phyloP scores from a whole-genome alignment of 2,329 filamentous ascomycete species.

The Paramyrothecium roridum region DNA sequence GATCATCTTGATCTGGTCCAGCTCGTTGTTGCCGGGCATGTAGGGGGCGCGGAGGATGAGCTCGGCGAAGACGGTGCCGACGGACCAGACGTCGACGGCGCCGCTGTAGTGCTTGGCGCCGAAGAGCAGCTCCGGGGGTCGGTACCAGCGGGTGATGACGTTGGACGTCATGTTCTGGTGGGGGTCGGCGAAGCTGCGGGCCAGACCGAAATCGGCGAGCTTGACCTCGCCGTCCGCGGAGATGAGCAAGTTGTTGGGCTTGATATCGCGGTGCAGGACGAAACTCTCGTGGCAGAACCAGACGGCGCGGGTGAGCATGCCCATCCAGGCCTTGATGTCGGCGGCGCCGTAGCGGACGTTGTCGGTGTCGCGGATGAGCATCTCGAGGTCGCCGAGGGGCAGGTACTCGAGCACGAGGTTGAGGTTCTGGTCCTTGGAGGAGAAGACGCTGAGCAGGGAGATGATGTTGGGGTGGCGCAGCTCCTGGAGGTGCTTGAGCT shows the following conservation, averaged over 20 bases:
- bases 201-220: constrained; percentile 95
- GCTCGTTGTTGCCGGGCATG: constrained; percentile 77
- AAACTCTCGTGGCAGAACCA: constrained; percentile 98
- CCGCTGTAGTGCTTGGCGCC: constrained; percentile 86
- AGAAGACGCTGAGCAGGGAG: constrained; percentile 86
- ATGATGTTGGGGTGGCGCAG: constrained; percentile 95
- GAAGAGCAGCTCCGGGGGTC: constrained; percentile 89
- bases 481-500: constrained; percentile 94
- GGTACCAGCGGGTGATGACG: constrained; percentile 96
- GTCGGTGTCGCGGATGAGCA: constrained; percentile 83
- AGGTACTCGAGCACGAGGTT: constrained; percentile 94
- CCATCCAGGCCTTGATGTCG: constrained; percentile 98
- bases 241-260: constrained; percentile 96
- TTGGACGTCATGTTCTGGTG: constrained; percentile 86
- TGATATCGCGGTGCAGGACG: constrained; percentile 95
- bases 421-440: constrained; percentile 92
- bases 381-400: constrained; percentile 90
- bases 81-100: constrained; percentile 90
- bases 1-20: constrained; percentile 83
- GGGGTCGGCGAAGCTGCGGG: constrained; percentile 84
- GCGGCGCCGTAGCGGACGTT: constrained; percentile 77
- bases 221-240: constrained; percentile 91
- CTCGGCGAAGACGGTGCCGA: constrained; percentile 91
- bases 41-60: constrained; percentile 80
- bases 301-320: constrained; percentile 87